These are phyloP conservation scores for Microcyclosporella mali DNA, from an alignment of 2,329 filamentous ascomycete genomes.

Conservation along the genomic window DNA sequence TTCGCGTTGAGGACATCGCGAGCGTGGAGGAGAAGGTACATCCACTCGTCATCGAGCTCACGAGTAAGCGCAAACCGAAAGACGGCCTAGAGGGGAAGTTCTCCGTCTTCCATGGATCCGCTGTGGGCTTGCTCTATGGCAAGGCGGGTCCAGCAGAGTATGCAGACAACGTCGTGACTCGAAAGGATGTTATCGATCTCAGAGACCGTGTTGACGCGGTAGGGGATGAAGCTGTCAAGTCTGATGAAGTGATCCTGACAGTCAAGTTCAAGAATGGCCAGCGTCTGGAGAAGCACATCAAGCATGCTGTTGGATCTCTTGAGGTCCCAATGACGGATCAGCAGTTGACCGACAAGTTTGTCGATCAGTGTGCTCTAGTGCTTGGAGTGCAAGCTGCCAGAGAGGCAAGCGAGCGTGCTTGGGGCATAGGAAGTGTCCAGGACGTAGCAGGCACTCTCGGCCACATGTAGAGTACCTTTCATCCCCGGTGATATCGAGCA, in stretches of 20 bases:
- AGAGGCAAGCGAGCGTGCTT: constrained; percentile 20
- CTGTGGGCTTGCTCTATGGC: constrained; percentile 46
- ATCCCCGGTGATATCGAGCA: too few species aligned
- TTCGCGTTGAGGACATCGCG: constrained; percentile 31
- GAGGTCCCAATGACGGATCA: constrained; percentile 43
- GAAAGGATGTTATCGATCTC: constrained; percentile 36
- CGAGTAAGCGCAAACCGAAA: constrained; percentile 45
- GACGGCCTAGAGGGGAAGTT: constrained; percentile 51
- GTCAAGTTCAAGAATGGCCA: constrained; percentile 35
- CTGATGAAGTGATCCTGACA: constrained; percentile 40
- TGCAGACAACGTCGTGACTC: constrained; percentile 43
- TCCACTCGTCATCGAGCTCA: constrained; percentile 49
- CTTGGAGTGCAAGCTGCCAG: constrained; percentile 33
- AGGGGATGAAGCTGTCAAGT: constrained; percentile 35
- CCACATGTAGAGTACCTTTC: neutral
- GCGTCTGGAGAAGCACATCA: constrained; percentile 41
- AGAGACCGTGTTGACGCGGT: constrained; percentile 43
- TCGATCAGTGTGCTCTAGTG: constrained; percentile 41
- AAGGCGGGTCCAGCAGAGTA: constrained; percentile 49
- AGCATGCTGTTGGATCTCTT: constrained; percentile 47
- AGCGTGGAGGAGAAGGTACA: constrained; percentile 43
- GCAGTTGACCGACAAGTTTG: constrained; percentile 45
- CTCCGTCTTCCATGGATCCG: constrained; percentile 50
- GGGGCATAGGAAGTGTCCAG: constrained; percentile 16
- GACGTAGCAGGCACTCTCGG: constrained; percentile 11